Percentiles rank a stretch among this genome's conserved stretches.
Evolutionary conservation across 768 basidiomycete genomes (phyloP).

Genomic region (Hypholoma fasciculare): DNA sequence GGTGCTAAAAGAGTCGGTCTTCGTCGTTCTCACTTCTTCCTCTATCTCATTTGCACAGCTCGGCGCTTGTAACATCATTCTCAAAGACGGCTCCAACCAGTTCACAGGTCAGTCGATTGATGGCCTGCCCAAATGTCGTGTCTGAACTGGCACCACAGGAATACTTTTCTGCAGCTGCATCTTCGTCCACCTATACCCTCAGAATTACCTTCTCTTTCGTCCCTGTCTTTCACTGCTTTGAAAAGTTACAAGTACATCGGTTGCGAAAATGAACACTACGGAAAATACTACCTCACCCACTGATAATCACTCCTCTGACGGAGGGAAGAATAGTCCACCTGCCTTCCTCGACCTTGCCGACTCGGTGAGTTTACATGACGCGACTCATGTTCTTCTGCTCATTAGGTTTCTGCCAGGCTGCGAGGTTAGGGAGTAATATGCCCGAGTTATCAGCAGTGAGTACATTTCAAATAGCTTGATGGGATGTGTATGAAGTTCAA

Average conservation of each 20-base stretch:
- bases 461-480: conserved; percentile 17
- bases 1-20: conserved; percentile 51
- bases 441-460: conserved; percentile 85
- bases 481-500: background rate
- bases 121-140: conserved; percentile 22
- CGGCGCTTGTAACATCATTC: conserved; percentile 81
- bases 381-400: conserved; percentile 17
- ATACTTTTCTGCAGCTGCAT: conserved; percentile 68
- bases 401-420: conserved; percentile 50
- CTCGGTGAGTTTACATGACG: conserved; percentile 59
- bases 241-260: conserved; percentile 44
- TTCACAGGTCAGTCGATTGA: conserved; percentile 57
- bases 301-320: conserved; percentile 72
- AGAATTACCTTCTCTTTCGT: conserved; percentile 47
- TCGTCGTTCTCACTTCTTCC: conserved; percentile 17
- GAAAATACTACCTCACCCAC: conserved; percentile 73
- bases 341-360: conserved; percentile 94
- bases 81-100: conserved; percentile 72
- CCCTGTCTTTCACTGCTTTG: conserved; percentile 56
- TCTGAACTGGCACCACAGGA: conserved; percentile 37
- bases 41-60: conserved; percentile 26
- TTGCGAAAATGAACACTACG: conserved; percentile 67
- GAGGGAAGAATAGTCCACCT: conserved; percentile 84
- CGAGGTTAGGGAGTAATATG: conserved; percentile 82
- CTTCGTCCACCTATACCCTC: conserved; percentile 52